Evolutionary conservation across 768 basidiomycete genomes (phyloP), one percentile per base, ranked within the genome.

Genomic region (Rossbeevera mucosa): DNA sequence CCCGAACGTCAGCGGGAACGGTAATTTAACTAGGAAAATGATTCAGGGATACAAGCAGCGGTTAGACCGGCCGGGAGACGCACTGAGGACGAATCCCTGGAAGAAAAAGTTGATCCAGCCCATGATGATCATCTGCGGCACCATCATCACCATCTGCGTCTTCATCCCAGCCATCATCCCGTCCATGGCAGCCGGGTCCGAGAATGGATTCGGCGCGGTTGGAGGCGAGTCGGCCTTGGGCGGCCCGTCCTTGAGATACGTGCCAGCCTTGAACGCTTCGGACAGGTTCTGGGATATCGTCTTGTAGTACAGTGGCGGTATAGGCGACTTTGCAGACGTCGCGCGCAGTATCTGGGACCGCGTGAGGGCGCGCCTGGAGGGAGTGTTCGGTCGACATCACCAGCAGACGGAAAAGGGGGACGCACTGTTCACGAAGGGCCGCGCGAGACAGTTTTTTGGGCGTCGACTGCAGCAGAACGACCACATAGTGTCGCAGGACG

Each of bases 61-160:
- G 30, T 22, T 48, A 49, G 26, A 47, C 40, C 36, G 20, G 31
- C 2, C 1, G 48, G 9, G 28, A 42, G 31, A 83, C 94, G 70
- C 67, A 98, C 95, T 97, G 52, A 97, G 79, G 53, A 99, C 90
- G 67, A 98, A 97, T 25, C 96, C 96, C 64, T 95, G 89, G 75
- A 98, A 99, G 83, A 99, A 99, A 71, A 94, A 93, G 70, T 94
- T 97, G 73, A 99, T 97, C 91, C 95, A 98, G 47, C 94, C 94
- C 95, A 98, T 98, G 60, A 98, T 92, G 54, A 96, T 79, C 88
- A 97, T 97, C 72, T 98, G 90, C 16, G 90, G 91, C 13, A 95
- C 88, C 90, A 98, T 97, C 90, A 96, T 94, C 45, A 97, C 93
- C 80, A 91, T 92, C 71, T 99, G 96, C 18, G 95, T 97, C 77